phyloP scores from a whole-genome alignment of 2,329 filamentous ascomycete species.

The Diaporthe eres region DNA sequence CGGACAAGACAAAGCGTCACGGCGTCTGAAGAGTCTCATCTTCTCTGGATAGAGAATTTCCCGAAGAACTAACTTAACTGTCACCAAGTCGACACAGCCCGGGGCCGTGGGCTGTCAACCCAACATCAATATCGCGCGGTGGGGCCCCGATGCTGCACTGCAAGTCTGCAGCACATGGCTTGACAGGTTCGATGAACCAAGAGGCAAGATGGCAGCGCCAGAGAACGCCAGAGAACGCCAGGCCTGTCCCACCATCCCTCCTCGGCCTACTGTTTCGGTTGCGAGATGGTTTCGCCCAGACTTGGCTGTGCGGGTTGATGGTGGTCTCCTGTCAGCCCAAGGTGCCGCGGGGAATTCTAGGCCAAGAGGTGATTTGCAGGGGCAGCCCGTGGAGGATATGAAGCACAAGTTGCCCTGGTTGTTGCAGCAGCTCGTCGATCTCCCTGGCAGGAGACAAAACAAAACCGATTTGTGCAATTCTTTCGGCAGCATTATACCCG shows the following conservation, averaged over 20 bases:
- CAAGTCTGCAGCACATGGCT: slow-evolving; percentile 16
- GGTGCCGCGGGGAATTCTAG: slow-evolving; percentile 26
- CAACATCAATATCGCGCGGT: slow-evolving; percentile 19
- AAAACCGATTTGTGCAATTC: slow-evolving; percentile 24
- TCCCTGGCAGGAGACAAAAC: slow-evolving; percentile 22
- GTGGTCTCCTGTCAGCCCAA: slow-evolving; percentile 28
- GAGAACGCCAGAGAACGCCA: slow-evolving; percentile 8
- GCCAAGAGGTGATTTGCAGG: slow-evolving; percentile 20
- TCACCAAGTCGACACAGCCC: background rate
- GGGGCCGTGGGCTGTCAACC: slow-evolving; percentile 17
- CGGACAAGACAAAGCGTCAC: slow-evolving; percentile 15
- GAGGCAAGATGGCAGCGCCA: background rate
- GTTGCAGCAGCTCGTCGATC: slow-evolving; percentile 28
- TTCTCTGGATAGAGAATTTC: slow-evolving; percentile 11
- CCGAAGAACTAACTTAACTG: slow-evolving; percentile 14
- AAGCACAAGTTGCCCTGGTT: slow-evolving; percentile 28
- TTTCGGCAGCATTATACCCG: slow-evolving; percentile 26
- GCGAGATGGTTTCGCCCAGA: slow-evolving; percentile 22
- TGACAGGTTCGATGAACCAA: background rate
- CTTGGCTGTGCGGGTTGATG: slow-evolving; percentile 19
- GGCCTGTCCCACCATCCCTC: background rate
- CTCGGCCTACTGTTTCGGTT: slow-evolving; percentile 15
- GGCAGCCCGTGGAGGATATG: slow-evolving; percentile 26
- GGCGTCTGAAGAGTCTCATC: slow-evolving; percentile 17
- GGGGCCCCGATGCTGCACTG: slow-evolving; percentile 14